A percentile compares a stretch with the other conserved stretches of the same genome.
Evolutionary conservation across 2,329 filamentous ascomycete genomes (phyloP).

Genomic region (Pyrenophora graminea): DNA sequence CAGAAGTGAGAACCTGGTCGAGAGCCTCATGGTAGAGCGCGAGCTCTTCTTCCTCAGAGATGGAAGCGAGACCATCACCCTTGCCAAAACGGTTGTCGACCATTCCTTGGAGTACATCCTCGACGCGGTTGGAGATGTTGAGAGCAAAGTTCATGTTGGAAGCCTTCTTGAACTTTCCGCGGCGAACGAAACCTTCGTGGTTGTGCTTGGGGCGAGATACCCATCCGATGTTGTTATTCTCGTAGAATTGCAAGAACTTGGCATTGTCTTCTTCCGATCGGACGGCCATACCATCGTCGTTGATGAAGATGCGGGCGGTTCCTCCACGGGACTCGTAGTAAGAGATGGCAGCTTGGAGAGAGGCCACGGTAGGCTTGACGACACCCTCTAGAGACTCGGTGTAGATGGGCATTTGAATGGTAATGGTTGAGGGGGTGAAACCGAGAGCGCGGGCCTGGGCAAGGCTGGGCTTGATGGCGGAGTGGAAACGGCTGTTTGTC

Average conservation of each 20-base stretch:
- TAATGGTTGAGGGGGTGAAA: conserved; percentile 65
- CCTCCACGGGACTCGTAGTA: conserved; percentile 59
- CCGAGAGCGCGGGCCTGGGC: conserved; percentile 60
- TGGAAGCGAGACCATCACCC: conserved; percentile 12
- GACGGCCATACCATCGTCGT: conserved; percentile 69
- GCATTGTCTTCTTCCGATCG: conserved; percentile 53
- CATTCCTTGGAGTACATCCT: conserved; percentile 63
- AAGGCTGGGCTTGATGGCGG: conserved; percentile 55
- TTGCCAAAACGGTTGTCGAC: conserved; percentile 30
- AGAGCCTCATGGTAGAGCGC: conserved; percentile 44
- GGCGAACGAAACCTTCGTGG: conserved; percentile 31
- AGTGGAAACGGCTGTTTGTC: conserved; percentile 80
- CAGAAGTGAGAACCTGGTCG: conserved; percentile 68
- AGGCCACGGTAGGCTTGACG: conserved; percentile 74
- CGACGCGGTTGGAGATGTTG: conserved; percentile 63
- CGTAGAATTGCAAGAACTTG: conserved; percentile 50
- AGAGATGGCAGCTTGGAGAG: conserved; percentile 67
- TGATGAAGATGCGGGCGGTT: conserved; percentile 68
- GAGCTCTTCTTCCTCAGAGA: conserved; percentile 45
- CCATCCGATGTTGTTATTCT: conserved; percentile 55
- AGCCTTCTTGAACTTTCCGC: conserved; percentile 48
- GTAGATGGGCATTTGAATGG: conserved; percentile 82
- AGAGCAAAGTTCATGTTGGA: conserved; percentile 75
- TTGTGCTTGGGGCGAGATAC: conserved; percentile 51
- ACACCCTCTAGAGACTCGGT: conserved; percentile 77